These are phyloP conservation scores for Amoeboaphelidium protococcarum DNA, from an alignment of 371 early-diverging fungal species.

Conservation along the genomic window DNA sequence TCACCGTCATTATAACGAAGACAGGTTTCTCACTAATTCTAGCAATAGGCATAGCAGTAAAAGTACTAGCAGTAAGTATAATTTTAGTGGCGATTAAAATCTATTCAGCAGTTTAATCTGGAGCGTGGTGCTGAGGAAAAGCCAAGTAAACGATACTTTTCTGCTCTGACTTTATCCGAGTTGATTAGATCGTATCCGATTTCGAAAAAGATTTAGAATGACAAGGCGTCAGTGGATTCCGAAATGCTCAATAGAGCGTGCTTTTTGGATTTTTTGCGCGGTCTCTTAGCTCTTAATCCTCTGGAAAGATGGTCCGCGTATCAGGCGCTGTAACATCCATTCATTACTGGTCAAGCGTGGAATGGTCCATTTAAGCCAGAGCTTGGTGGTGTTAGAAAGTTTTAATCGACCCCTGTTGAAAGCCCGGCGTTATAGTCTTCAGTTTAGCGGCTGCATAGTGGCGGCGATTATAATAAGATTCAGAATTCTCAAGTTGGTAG, in stretches of 20 bases:
- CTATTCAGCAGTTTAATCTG: no score
- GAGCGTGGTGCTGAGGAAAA: slow-evolving; percentile 43
- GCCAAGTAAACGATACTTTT: slow-evolving; percentile 64
- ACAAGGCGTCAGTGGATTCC: slow-evolving; percentile 7
- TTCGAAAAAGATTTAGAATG: slow-evolving; percentile 12
- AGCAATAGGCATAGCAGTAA: no score
- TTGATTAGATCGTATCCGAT: slow-evolving; percentile 49
- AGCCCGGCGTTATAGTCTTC: neutral
- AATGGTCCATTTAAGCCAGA: slow-evolving; percentile 12
- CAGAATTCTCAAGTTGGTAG: no score
- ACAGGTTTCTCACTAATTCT: no score
- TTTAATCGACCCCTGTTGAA: slow-evolving; percentile 2
- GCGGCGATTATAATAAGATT: no score
- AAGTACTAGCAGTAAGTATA: no score
- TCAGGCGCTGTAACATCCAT: slow-evolving; percentile 76
- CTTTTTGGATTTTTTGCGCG: slow-evolving; percentile 63
- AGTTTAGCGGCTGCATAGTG: neutral
- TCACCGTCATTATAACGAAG: no score
- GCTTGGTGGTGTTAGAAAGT: neutral
- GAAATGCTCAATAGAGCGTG: slow-evolving; percentile 7
- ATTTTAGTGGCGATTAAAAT: no score
- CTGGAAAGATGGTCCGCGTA: slow-evolving; percentile 75
- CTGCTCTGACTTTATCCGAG: slow-evolving; percentile 40
- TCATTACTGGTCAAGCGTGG: slow-evolving; percentile 64
- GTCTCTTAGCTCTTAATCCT: slow-evolving; percentile 63